phyloP scores from a whole-genome alignment of 1,284 basidiomycete species.

The Irpex sp. region DNA sequence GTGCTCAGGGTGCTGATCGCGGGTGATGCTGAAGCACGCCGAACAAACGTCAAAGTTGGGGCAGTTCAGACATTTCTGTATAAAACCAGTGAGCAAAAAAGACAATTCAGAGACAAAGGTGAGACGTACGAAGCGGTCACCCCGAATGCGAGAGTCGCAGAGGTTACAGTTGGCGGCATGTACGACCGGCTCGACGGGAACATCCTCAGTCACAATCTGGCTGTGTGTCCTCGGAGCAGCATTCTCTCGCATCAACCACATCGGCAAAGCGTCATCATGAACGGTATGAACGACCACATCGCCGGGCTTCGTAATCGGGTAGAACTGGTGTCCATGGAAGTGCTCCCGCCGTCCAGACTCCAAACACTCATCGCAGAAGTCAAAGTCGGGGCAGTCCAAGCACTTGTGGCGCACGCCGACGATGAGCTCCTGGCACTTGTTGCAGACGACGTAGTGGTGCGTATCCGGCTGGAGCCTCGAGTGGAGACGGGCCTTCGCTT shows the following conservation, averaged over 20 bases:
- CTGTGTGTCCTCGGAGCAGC: not conserved
- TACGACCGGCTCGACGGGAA: constrained; percentile 24
- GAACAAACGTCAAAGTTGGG: constrained; percentile 78
- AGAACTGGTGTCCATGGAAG: constrained; percentile 51
- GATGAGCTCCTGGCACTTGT: constrained; percentile 51
- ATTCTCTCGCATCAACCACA: not conserved
- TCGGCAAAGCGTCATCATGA: constrained; percentile 36
- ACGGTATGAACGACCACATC: constrained; percentile 62
- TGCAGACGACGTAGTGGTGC: constrained; percentile 53
- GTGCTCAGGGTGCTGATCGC: constrained; percentile 75
- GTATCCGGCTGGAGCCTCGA: constrained; percentile 31
- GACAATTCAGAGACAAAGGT: not conserved
- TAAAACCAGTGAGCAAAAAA: constrained; percentile 5
- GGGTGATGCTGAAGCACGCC: constrained; percentile 68
- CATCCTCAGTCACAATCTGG: constrained; percentile 9
- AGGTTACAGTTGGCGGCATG: constrained; percentile 72
- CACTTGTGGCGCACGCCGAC: constrained; percentile 72
- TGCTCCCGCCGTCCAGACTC: constrained; percentile 17
- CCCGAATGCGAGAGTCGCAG: constrained; percentile 68
- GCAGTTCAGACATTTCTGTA: constrained; percentile 68
- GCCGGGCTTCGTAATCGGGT: constrained; percentile 61
- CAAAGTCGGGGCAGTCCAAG: constrained; percentile 73
- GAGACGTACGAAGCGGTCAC: constrained; percentile 50
- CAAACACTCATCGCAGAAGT: constrained; percentile 64
- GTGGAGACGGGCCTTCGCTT: constrained; percentile 44